Evolutionary conservation across 345 rosid species (phyloP).

Genomic region (Hibiscus trionum): DNA sequence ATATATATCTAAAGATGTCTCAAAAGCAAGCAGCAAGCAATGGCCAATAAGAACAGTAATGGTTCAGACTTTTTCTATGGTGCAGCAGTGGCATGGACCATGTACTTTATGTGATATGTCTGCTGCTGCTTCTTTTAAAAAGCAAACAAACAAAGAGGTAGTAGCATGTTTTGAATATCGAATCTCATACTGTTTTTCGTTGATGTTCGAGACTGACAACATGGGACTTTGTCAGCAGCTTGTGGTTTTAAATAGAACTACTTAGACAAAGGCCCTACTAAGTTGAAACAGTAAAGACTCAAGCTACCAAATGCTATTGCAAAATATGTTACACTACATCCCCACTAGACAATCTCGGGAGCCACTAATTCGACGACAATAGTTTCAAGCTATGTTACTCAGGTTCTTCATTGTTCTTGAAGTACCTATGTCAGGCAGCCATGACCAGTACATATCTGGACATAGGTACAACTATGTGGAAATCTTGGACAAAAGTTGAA

Average conservation of each 20-base stretch:
- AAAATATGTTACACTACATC: neutral
- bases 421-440: too few relatives aligned
- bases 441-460: too few relatives aligned
- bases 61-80: neutral
- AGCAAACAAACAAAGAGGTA: neutral
- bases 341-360: neutral
- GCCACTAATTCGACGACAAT: neutral
- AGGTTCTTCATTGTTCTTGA: too few relatives aligned
- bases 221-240: neutral
- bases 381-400: neutral
- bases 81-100: neutral
- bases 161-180: neutral
- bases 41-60: neutral
- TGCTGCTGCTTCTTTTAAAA: neutral
- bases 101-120: neutral
- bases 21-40: neutral
- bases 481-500: too few relatives aligned
- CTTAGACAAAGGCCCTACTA: neutral
- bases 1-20: neutral
- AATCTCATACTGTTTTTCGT: neutral
- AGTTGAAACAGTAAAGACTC: neutral
- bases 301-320: neutral
- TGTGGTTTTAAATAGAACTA: neutral
- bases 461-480: neutral
- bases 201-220: neutral